Base-by-base conservation (phyloP, 441 rosid species). In the Gossypium schwendimanii region DNA sequence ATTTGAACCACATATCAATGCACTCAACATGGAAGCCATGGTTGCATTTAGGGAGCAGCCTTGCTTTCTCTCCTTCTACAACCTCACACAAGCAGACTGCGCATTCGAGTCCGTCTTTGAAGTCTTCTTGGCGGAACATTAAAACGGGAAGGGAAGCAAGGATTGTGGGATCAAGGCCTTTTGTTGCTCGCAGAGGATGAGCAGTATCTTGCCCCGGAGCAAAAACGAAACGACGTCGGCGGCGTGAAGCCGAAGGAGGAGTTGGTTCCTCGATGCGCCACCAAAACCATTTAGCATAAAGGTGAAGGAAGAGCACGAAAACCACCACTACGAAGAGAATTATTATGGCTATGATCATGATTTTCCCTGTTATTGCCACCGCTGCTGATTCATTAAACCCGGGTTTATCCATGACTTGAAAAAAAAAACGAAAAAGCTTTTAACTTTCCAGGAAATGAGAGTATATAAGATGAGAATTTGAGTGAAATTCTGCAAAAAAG, bases 1-100 rank as follows among this genome's bases (percentile, higher is more conserved):
- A 87, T 62, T 85, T 87, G 53, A 89, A 84, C 95, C 95, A 89
- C 95, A 86, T 84, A 74, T 88, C 91, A 65, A 89, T 87, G 74
- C 95, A 89, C 11, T 84, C 91, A 53, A 86, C 87, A 54, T 89
- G 95, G 76, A 89, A 86, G 5, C 90, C 84, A 44, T 82, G 88
- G 76, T 73, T 82, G 64, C 88, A 89, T 75, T 73, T 81, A 0
- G 86, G 89, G 55, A 88, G 75, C 66, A 81, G 55, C 70, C 89
- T 87, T 0, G 86, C 82, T 76, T 82, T 85, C 44, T 89, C 95
- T 33, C 91, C 92, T 15, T 81, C 79, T 6, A 70, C 87, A 31
- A 88, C 78, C 84, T 84, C 92, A 39, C 79, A 81, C 75, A 89
- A 80, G 78, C 94, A 89, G 73, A 89, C 88, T 0, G 94, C 87